Conservation (phyloP, 2,329 filamentous ascomycete species). For the Bisporella sp. region DNA sequence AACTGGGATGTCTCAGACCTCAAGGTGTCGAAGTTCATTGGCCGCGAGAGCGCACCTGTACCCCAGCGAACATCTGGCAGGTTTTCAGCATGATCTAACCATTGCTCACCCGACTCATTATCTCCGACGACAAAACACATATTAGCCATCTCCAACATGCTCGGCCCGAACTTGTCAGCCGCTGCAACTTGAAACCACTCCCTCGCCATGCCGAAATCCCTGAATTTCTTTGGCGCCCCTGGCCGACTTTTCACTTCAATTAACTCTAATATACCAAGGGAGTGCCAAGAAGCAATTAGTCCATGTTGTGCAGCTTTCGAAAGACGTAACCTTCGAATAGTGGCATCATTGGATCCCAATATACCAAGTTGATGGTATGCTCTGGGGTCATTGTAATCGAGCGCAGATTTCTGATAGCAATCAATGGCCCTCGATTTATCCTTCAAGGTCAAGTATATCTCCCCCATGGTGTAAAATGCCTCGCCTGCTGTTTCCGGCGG, state of each 20-base stretch:
- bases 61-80: background rate
- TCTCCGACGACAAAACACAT: conserved; percentile 18
- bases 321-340: conserved; percentile 11
- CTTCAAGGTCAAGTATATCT: no score
- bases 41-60: no score
- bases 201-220: conserved; percentile 21
- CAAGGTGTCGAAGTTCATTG: no score
- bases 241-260: conserved; percentile 1
- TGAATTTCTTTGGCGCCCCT: conserved; percentile 5
- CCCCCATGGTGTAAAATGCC: no score
- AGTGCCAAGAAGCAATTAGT: conserved; percentile 21
- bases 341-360: no score
- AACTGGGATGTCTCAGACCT: no score
- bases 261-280: conserved; percentile 22
- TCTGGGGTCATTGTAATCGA: conserved; percentile 21
- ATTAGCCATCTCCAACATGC: conserved; percentile 23
- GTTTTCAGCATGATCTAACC: conserved; percentile 17
- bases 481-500: no score
- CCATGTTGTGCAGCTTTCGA: conserved; percentile 25
- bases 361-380: conserved; percentile 19
- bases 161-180: conserved; percentile 16
- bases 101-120: conserved; percentile 12
- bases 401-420: conserved; percentile 16
- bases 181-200: conserved; percentile 26
- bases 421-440: no score